Percentiles rank a stretch among this genome's conserved stretches.
phyloP scores from a whole-genome alignment of 371 early-diverging fungal species.

The Mucor circinelloides region DNA sequence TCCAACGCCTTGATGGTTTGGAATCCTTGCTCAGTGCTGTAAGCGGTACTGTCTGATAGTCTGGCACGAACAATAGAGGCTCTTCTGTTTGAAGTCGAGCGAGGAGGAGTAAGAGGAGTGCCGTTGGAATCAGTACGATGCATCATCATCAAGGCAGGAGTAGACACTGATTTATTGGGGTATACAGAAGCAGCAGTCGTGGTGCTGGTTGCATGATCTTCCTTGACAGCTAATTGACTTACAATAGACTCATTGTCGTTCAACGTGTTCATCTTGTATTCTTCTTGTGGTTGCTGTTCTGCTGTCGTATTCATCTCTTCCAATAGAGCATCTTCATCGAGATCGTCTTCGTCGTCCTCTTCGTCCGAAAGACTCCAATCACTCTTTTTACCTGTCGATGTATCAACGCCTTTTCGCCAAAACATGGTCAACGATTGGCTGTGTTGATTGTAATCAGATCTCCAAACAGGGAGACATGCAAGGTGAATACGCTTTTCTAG shows the following conservation, averaged over 20 bases:
- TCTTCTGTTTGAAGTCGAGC: slow-evolving; percentile 29
- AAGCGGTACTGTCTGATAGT: slow-evolving; percentile 43
- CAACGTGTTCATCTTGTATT: slow-evolving; percentile 7
- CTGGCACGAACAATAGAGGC: slow-evolving; percentile 45
- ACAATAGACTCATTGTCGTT: slow-evolving; percentile 10
- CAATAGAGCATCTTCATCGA: slow-evolving; percentile 7
- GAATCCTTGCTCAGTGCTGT: slow-evolving; percentile 42
- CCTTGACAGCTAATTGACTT: slow-evolving; percentile 8
- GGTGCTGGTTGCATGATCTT: not conserved
- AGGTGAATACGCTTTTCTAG: slow-evolving; percentile 59
- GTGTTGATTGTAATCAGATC: slow-evolving; percentile 38
- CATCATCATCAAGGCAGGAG: slow-evolving; percentile 16
- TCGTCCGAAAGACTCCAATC: slow-evolving; percentile 34
- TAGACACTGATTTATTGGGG: slow-evolving; percentile 21
- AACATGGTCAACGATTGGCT: slow-evolving; percentile 48
- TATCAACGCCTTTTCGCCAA: slow-evolving; percentile 56
- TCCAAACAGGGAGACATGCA: slow-evolving; percentile 41
- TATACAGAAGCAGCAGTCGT: not conserved
- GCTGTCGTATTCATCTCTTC: slow-evolving; percentile 29
- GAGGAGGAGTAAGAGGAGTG: not conserved
- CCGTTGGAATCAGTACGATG: slow-evolving; percentile 18
- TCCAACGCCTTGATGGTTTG: slow-evolving; percentile 69
- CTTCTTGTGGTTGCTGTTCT: slow-evolving; percentile 10
- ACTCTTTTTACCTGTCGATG: slow-evolving; percentile 37
- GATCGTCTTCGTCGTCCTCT: slow-evolving; percentile 22